phyloP scores from a whole-genome alignment of 768 basidiomycete genomes.

The Pleurotus citrinopileatus region DNA sequence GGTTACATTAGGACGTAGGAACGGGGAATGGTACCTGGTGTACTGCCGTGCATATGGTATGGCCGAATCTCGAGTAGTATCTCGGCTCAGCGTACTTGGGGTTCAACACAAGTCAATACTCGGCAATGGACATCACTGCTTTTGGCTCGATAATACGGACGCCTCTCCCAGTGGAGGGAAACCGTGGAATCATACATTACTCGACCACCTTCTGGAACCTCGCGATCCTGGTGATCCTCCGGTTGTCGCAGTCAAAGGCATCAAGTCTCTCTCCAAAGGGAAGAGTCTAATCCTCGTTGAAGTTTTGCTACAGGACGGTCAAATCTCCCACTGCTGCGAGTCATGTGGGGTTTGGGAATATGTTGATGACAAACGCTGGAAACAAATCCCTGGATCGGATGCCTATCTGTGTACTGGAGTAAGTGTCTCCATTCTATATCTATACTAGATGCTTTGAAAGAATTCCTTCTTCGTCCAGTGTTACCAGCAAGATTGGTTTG shows the following conservation, averaged over 20 bases:
- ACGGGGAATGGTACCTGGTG: background rate
- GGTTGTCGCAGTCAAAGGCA: background rate
- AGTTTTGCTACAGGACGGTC: background rate
- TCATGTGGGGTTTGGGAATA: background rate
- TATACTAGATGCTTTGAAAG: background rate
- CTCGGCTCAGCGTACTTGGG: background rate
- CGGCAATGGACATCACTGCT: background rate
- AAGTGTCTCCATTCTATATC: background rate
- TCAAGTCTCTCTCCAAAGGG: background rate
- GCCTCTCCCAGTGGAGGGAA: background rate
- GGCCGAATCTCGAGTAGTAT: background rate
- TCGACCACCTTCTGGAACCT: background rate
- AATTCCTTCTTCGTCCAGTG: background rate
- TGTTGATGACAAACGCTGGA: constrained; percentile 9
- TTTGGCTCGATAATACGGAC: background rate
- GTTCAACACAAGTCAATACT: background rate
- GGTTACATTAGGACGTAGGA: background rate
- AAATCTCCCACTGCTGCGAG: background rate
- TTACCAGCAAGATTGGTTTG: background rate
- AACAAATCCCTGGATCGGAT: background rate
- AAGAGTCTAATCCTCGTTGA: background rate
- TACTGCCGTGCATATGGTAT: background rate
- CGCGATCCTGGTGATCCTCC: background rate
- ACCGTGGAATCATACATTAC: background rate
- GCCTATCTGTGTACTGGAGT: background rate